Evolutionary conservation across 129 eudicot species (phyloP).

Genomic region (Rutidosis leptorrhynchoides): DNA sequence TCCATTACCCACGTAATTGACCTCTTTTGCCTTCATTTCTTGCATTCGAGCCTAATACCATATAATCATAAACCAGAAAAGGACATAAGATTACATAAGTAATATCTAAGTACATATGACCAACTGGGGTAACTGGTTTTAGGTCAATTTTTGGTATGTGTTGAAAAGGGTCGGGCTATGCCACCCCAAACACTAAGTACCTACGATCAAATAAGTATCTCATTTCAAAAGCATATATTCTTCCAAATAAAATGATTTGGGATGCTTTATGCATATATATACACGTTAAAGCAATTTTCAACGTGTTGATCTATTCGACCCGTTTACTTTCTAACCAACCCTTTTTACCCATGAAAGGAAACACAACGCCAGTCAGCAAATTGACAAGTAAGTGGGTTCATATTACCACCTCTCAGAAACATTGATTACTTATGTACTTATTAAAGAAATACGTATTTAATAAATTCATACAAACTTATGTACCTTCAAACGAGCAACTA

Average conservation of each 20-base stretch:
- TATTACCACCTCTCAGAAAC: neutral
- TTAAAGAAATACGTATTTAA: neutral
- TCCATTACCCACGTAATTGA: conserved; percentile 58
- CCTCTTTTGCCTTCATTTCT: conserved; percentile 88
- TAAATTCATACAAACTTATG: neutral
- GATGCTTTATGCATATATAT: neutral
- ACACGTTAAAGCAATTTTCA: neutral
- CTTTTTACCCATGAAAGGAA: neutral
- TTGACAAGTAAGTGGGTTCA: neutral
- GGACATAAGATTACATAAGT: too few relatives aligned
- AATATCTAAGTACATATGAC: neutral
- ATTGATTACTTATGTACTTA: neutral
- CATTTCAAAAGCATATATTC: neutral
- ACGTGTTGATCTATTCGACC: neutral
- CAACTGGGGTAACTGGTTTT: neutral
- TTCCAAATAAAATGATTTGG: neutral
- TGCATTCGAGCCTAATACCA: conserved; percentile 86
- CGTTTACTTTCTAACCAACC: neutral
- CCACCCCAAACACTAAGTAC: neutral
- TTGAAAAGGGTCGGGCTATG: neutral
- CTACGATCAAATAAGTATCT: neutral
- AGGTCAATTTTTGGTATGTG: neutral
- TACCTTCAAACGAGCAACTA: conserved; percentile 91
- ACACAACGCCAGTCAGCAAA: neutral
- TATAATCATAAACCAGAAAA: conserved; percentile 18